phyloP scores from a whole-genome alignment of 352 stramenopile species.

The Globisporangium cylindrosporum region DNA sequence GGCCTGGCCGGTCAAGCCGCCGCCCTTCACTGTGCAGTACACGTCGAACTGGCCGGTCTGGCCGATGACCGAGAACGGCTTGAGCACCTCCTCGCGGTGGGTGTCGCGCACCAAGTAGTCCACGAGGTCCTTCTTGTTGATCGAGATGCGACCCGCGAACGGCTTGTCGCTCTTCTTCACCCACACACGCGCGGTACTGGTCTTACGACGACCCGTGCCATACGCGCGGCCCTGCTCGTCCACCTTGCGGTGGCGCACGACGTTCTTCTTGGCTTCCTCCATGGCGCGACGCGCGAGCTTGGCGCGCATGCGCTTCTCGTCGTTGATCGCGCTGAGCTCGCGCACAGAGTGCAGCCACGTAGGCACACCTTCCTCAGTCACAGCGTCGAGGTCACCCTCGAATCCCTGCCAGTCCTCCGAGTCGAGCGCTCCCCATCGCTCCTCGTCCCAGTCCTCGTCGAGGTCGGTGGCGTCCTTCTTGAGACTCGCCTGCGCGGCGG shows the following conservation, averaged over 20 bases:
- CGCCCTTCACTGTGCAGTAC: constrained; percentile 89
- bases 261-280: constrained; percentile 73
- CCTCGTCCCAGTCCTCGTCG: constrained; percentile 65
- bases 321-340: constrained; percentile 57
- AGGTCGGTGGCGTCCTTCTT: constrained; percentile 37
- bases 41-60: constrained; percentile 90
- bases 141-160: constrained; percentile 84
- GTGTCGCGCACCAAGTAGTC: constrained; percentile 92
- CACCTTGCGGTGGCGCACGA: constrained; percentile 63
- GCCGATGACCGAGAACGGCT: constrained; percentile 68
- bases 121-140: constrained; percentile 94
- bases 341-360: constrained; percentile 82
- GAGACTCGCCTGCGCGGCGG: constrained; percentile 22
- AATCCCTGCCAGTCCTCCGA: constrained; percentile 81
- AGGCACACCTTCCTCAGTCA: constrained; percentile 74
- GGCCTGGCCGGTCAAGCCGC: constrained; percentile 92
- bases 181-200: constrained; percentile 92
- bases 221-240: constrained; percentile 83
- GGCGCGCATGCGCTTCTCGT: constrained; percentile 63
- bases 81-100: constrained; percentile 88
- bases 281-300: constrained; percentile 64
- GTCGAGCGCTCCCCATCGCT: constrained; percentile 60
- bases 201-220: constrained; percentile 93
- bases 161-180: constrained; percentile 78
- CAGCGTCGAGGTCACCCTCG: constrained; percentile 68